Conservation (phyloP, 192 early-diverging fungal species). For the Polychytrium aggregatum region DNA sequence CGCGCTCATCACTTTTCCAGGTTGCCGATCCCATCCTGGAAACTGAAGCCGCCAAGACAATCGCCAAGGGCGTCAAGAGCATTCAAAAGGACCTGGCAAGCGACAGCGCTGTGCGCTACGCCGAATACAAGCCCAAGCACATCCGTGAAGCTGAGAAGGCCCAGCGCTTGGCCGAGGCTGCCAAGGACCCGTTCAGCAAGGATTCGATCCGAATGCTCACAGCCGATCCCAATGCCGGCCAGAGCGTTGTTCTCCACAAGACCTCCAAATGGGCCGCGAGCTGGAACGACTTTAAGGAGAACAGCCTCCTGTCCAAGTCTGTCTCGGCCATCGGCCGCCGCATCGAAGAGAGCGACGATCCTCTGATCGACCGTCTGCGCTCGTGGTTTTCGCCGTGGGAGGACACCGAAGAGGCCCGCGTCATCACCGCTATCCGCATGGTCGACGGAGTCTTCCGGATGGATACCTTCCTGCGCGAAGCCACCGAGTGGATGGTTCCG, state of each 20-base stretch:
- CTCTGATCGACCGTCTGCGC: constrained; percentile 67
- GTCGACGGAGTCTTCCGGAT: constrained; percentile 81
- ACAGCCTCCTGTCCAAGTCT: constrained; percentile 72
- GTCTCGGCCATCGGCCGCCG: constrained; percentile 64
- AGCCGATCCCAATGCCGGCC: constrained; percentile 28
- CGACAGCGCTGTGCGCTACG: constrained; percentile 18
- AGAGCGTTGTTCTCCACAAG: constrained; percentile 72
- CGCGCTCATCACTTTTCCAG: constrained; percentile 6
- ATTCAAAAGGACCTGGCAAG: constrained; percentile 16
- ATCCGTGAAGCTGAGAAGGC: constrained; percentile 17
- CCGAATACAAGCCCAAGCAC: constrained; percentile 35
- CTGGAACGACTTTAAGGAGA: constrained; percentile 89
- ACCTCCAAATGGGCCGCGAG: constrained; percentile 75
- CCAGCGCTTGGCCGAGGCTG: constrained; percentile 5
- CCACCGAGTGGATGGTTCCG: constrained; percentile 83
- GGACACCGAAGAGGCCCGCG: constrained; percentile 87
- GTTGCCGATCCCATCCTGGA: constrained; percentile 45
- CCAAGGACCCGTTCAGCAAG: constrained; percentile 6
- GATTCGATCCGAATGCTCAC: constrained; percentile 19
- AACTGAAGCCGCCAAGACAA: constrained; percentile 34
- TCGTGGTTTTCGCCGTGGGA: constrained; percentile 69
- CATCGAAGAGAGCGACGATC: constrained; percentile 85
- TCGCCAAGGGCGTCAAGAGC: constrained; percentile 32
- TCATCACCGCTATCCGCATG: constrained; percentile 69
- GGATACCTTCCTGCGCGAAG: constrained; percentile 83